Evolutionary conservation across 2,329 filamentous ascomycete species (phyloP).

Genomic region (Penicillium paneum): DNA sequence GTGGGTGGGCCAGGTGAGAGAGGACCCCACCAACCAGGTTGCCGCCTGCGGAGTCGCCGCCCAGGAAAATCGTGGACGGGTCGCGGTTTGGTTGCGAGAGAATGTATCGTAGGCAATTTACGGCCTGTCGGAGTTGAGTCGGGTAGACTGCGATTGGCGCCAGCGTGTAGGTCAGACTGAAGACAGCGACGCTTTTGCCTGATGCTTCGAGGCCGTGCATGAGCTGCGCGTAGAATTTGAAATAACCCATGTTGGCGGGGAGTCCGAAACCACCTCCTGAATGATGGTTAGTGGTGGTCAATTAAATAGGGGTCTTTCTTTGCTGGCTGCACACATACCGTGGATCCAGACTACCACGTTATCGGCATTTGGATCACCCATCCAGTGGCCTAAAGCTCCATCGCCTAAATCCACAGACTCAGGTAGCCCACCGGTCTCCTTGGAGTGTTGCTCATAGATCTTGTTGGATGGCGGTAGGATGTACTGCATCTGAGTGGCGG

Average conservation of each 20-base stretch:
- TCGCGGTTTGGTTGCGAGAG: constrained; percentile 32
- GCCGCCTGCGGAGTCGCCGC: constrained; percentile 46
- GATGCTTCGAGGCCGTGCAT: constrained; percentile 41
- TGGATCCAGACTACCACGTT: constrained; percentile 43
- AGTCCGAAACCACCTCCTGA: constrained; percentile 57
- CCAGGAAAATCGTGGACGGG: constrained; percentile 40
- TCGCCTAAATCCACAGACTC: constrained; percentile 32
- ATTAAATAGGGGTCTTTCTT: no score
- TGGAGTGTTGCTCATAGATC: constrained; percentile 30
- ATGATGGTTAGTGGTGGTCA: background rate
- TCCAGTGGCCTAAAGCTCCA: constrained; percentile 39
- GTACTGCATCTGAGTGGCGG: constrained; percentile 32
- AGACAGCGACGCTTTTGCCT: constrained; percentile 48
- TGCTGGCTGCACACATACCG: constrained; percentile 21
- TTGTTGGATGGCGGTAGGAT: constrained; percentile 26
- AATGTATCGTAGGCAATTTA: constrained; percentile 41
- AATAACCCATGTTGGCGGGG: constrained; percentile 47
- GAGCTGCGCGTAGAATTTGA: constrained; percentile 49
- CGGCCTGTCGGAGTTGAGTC: constrained; percentile 43
- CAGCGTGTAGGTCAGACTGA: constrained; percentile 60
- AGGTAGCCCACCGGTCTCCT: constrained; percentile 22
- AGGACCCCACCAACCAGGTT: constrained; percentile 42
- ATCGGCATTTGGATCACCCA: constrained; percentile 36
- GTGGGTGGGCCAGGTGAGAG: constrained; percentile 52
- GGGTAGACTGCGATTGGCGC: constrained; percentile 47